phyloP scores from a whole-genome alignment of 2,329 filamentous ascomycete genomes.

The Apiospora aurea region DNA sequence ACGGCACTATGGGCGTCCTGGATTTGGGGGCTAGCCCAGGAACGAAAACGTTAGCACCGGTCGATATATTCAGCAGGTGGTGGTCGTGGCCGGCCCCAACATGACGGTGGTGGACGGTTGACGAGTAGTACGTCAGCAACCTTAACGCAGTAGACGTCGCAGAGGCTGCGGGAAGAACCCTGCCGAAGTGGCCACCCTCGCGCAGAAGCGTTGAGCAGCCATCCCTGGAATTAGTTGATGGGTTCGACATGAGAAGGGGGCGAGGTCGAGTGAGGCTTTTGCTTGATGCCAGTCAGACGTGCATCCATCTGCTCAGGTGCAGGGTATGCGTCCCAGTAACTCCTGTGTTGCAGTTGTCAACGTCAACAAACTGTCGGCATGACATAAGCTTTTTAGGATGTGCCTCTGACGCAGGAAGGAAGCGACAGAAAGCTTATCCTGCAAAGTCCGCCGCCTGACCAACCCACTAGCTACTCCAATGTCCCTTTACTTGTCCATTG shows the following conservation, averaged over 20 bases:
- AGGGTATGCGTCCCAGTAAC: neutral
- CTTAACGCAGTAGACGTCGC: neutral
- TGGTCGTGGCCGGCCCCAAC: neutral
- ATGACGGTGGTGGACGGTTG: neutral
- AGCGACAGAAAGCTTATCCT: neutral
- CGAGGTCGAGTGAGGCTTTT: neutral
- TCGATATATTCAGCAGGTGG: neutral
- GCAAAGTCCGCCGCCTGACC: constrained; percentile 1
- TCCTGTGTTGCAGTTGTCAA: neutral
- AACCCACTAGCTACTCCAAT: neutral
- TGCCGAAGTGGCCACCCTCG: neutral
- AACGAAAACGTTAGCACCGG: neutral
- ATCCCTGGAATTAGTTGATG: neutral
- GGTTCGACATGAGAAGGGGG: neutral
- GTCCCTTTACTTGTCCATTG: neutral
- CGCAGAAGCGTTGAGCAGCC: neutral
- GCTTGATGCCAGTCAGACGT: neutral
- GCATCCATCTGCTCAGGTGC: neutral
- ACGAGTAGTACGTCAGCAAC: neutral
- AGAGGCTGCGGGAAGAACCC: neutral
- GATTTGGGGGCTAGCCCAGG: neutral
- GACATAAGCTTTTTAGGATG: neutral
- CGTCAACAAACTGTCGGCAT: constrained; percentile 7
- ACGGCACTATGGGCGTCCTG: neutral
- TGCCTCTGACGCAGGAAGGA: neutral